Conservation (phyloP, 2,329 filamentous ascomycete genomes). For the Pseudogymnoascus sp. region DNA sequence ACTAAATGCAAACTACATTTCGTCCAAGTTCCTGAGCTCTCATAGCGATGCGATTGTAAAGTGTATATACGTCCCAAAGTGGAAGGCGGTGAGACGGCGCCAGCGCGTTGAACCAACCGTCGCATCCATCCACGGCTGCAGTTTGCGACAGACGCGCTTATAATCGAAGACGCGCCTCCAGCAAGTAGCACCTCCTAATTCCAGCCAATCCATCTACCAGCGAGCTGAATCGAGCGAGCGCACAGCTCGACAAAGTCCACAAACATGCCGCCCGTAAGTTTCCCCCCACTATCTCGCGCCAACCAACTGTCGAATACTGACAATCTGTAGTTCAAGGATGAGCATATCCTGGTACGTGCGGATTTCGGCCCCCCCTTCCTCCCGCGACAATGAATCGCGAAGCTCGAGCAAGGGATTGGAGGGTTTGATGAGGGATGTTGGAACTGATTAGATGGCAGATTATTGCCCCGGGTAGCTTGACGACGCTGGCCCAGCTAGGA, state of each 20-base stretch:
- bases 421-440: not conserved
- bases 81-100: conserved; percentile 1
- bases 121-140: not conserved
- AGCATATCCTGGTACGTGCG: conserved; percentile 41
- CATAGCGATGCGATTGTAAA: not conserved
- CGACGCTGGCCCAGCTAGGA: conserved; percentile 30
- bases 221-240: not conserved
- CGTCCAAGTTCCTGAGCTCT: not conserved
- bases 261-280: conserved; percentile 9
- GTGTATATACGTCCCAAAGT: not conserved
- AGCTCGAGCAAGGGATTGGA: not conserved
- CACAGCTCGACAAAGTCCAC: conserved; percentile 2
- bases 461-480: conserved; percentile 40
- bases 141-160: conserved; percentile 8
- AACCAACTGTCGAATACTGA: not conserved
- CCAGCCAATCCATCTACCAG: conserved; percentile 7
- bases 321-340: conserved; percentile 38
- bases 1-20: not conserved
- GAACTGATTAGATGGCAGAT: conserved; percentile 15
- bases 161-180: conserved; percentile 6
- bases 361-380: not conserved
- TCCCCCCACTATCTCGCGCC: not conserved
- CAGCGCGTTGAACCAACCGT: not conserved
- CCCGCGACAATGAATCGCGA: not conserved
- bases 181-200: conserved; percentile 2